phyloP scores from a whole-genome alignment of 768 basidiomycete species.

The Lepiota brunneoincarnata region DNA sequence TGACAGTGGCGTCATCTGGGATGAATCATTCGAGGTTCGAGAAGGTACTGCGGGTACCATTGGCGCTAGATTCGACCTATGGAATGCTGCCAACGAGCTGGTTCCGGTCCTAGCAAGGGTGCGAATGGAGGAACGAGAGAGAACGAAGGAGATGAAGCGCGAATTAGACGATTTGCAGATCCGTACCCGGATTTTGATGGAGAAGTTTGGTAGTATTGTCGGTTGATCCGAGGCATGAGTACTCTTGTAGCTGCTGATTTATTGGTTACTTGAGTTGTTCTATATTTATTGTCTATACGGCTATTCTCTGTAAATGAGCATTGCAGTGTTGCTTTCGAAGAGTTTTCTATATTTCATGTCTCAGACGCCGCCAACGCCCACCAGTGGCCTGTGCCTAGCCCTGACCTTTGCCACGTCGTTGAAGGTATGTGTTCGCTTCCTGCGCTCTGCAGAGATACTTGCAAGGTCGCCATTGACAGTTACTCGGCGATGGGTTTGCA shows the following conservation, averaged over 20 bases:
- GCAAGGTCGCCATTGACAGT: too few relatives aligned
- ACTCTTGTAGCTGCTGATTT: background rate
- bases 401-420: too few relatives aligned
- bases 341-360: too few relatives aligned
- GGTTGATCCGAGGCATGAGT: background rate
- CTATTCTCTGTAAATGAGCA: background rate
- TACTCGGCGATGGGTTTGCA: too few relatives aligned
- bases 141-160: slow-evolving; percentile 1
- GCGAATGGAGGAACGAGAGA: slow-evolving; percentile 6
- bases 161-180: slow-evolving; percentile 1
- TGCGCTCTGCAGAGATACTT: too few relatives aligned
- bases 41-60: background rate
- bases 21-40: background rate
- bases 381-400: too few relatives aligned
- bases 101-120: slow-evolving; percentile 1
- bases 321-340: too few relatives aligned
- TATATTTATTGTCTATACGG: background rate
- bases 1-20: slow-evolving; percentile 6
- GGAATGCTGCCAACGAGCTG: background rate
- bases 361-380: too few relatives aligned
- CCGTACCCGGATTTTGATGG: background rate
- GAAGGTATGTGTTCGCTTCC: too few relatives aligned
- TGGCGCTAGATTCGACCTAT: background rate
- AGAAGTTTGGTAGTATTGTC: slow-evolving; percentile 1
- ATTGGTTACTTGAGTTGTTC: background rate